Conservation (phyloP, 1,284 basidiomycete genomes). For the Pholiota adiposa region DNA sequence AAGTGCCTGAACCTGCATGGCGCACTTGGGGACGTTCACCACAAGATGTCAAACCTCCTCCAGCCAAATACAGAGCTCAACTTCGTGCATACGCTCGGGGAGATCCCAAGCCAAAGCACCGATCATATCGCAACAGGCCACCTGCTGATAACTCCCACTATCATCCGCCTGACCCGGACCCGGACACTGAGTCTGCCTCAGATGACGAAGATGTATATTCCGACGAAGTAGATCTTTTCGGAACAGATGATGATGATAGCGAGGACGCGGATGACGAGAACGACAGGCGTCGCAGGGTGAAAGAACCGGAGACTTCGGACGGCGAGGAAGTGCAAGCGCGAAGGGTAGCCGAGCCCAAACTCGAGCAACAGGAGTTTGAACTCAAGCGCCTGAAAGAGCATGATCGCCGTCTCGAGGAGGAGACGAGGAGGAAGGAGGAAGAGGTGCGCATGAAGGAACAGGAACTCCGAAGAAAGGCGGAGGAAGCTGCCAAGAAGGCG, state of each 20-base stretch:
- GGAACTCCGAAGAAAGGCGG: constrained; percentile 17
- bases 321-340: neutral
- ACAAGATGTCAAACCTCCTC: neutral
- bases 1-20: neutral
- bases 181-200: constrained; percentile 16
- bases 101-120: neutral
- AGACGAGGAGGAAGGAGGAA: constrained; percentile 18
- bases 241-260: neutral
- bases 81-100: neutral
- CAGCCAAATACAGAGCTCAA: neutral
- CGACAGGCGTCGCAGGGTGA: neutral
- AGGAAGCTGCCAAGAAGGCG: constrained; percentile 23
- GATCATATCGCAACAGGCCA: constrained; percentile 10
- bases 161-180: too few species aligned
- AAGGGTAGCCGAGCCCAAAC: neutral
- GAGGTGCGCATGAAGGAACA: constrained; percentile 25
- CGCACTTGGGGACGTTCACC: neutral
- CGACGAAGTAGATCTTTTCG: neutral
- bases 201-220: constrained; percentile 16
- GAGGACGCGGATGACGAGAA: constrained; percentile 13
- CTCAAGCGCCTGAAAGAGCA: constrained; percentile 13
- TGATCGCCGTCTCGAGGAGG: constrained; percentile 14
- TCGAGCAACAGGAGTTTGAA: constrained; percentile 1
- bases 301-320: neutral
- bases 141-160: neutral